A percentile compares a stretch with the other conserved stretches of the same genome.
These are phyloP conservation scores for Medicago lupulina DNA, from an alignment of 306 rosid species.

Conservation along the genomic window DNA sequence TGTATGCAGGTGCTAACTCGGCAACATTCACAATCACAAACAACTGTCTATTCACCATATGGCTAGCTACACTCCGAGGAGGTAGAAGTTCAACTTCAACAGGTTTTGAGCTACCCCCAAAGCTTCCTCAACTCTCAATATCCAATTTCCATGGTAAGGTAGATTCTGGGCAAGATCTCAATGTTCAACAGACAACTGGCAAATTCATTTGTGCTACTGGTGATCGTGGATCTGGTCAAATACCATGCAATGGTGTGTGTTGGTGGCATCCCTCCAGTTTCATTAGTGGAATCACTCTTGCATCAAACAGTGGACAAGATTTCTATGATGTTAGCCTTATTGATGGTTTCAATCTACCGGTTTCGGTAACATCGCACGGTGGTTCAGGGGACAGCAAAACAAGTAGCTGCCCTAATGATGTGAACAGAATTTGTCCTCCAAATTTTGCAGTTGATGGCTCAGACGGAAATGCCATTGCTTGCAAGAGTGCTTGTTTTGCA, in stretches of 20 bases:
- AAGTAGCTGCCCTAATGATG: conserved; percentile 3
- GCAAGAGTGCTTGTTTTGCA: conserved; percentile 54
- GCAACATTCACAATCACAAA: conserved; percentile 46
- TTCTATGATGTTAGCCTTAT: conserved; percentile 53
- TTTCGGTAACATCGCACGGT: conserved; percentile 40
- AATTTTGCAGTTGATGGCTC: conserved; percentile 38
- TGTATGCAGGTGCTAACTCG: conserved; percentile 40
- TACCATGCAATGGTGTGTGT: conserved; percentile 42
- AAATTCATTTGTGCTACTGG: conserved; percentile 42
- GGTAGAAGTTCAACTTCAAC: conserved; percentile 30
- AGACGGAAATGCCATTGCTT: conserved; percentile 47
- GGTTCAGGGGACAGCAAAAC: conserved; percentile 19
- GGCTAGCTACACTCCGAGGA: conserved; percentile 49
- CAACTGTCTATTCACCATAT: conserved; percentile 46
- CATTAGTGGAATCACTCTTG: conserved; percentile 47
- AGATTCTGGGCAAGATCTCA: conserved; percentile 45
- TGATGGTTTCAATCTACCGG: conserved; percentile 50
- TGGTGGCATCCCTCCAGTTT: conserved; percentile 45
- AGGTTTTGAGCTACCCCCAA: conserved; percentile 39
- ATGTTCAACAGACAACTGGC: conserved; percentile 37
- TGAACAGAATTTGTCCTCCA: conserved; percentile 44
- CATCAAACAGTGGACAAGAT: conserved; percentile 39
- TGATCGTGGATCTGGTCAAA: conserved; percentile 45
- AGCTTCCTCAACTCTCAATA: conserved; percentile 10
- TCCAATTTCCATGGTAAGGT: conserved; percentile 43